A percentile compares a stretch with the other conserved stretches of the same genome.
These are phyloP conservation scores for Nakazawaea siamensis DNA, from an alignment of 805 yeast species.

Conservation along the genomic window DNA sequence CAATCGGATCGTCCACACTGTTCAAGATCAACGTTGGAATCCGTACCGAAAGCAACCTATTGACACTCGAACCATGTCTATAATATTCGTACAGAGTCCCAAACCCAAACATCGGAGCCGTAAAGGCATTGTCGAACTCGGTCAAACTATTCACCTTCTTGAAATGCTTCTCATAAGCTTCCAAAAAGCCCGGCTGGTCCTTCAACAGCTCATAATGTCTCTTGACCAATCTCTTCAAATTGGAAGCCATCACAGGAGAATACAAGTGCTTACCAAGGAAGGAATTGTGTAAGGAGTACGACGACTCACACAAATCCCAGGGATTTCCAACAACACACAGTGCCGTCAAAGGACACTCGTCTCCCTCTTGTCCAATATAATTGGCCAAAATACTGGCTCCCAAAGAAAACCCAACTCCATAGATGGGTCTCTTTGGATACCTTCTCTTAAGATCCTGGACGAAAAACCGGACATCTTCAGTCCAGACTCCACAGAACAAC, in stretches of 20 bases:
- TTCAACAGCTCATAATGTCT: conserved; percentile 31
- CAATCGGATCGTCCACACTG: conserved; percentile 71
- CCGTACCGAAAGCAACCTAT: conserved; percentile 39
- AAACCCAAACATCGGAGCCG: conserved; percentile 62
- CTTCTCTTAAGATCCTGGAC: conserved; percentile 38
- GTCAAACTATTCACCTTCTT: conserved; percentile 26
- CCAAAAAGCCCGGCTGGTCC: conserved; percentile 19
- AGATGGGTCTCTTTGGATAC: conserved; percentile 58
- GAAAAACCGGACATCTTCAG: conserved; percentile 56
- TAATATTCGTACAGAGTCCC: conserved; percentile 60
- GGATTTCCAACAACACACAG: conserved; percentile 61
- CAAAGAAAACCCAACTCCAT: conserved; percentile 70
- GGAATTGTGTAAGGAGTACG: conserved; percentile 31
- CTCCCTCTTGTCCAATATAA: conserved; percentile 60
- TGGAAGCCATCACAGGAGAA: conserved; percentile 41
- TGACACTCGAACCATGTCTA: conserved; percentile 48
- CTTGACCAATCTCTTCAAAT: conserved; percentile 33
- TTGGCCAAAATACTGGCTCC: conserved; percentile 71
- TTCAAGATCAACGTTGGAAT: conserved; percentile 61
- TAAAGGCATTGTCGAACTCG: conserved; percentile 59
- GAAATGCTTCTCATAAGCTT: conserved; percentile 15
- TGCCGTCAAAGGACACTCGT: conserved; percentile 35
- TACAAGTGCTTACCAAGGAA: conserved; percentile 37
- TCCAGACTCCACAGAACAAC: conserved; percentile 64
- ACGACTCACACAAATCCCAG: conserved; percentile 60